Conservation (phyloP, 202 grass and related monocot species). For the Cymbopogon flexuosus region DNA sequence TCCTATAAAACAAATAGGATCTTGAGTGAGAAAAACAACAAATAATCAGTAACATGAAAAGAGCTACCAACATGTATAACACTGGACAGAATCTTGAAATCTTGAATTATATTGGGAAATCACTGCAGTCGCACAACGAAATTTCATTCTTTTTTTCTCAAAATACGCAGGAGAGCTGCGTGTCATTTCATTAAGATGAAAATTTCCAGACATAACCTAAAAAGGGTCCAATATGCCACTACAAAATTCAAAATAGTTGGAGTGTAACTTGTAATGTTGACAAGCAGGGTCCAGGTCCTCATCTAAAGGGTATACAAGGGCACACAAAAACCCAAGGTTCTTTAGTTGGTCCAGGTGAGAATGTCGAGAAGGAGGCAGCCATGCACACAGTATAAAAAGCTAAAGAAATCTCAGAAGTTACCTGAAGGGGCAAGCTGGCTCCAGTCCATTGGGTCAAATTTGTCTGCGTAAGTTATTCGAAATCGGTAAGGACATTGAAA, state of each 20-base stretch:
- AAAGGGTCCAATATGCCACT: neutral
- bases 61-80: neutral
- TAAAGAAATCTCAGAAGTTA: constrained; percentile 23
- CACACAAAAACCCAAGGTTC: neutral
- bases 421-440: constrained; percentile 97
- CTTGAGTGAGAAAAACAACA: constrained; percentile 20
- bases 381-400: neutral
- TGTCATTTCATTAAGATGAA: neutral
- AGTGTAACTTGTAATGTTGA: constrained; percentile 1
- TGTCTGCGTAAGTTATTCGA: constrained; percentile 72
- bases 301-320: neutral
- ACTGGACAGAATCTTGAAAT: neutral
- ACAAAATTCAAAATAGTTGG: neutral
- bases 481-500: constrained; percentile 13
- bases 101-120: neutral
- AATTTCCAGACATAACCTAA: neutral
- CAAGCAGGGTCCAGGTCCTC: neutral
- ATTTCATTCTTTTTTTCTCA: too few species aligned
- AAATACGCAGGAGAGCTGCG: too few species aligned
- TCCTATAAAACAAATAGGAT: constrained; percentile 55
- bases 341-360: neutral
- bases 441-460: constrained; percentile 98
- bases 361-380: neutral
- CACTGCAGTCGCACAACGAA: neutral
- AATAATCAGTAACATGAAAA: neutral